phyloP scores from a whole-genome alignment of 2,329 filamentous ascomycete genomes.

The Pseudogymnoascus sp. region DNA sequence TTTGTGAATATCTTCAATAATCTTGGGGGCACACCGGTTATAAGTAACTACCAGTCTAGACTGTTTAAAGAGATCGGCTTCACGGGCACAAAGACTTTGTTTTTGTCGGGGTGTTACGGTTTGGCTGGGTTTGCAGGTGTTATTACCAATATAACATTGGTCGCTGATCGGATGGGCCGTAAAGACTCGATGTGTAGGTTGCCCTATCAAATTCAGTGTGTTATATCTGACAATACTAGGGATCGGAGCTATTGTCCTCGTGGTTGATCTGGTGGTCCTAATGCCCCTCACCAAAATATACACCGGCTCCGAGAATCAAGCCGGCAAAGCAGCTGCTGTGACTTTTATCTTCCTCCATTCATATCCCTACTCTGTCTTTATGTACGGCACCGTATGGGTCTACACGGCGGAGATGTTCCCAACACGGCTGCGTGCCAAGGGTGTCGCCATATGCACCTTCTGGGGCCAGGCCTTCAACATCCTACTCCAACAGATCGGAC shows the following conservation, averaged over 20 bases:
- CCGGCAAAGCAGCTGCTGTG: slow-evolving; percentile 13
- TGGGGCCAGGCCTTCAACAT: slow-evolving; percentile 11
- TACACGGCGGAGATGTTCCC: slow-evolving; percentile 65
- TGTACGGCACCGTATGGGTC: slow-evolving; percentile 31
- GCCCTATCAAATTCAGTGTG: background rate
- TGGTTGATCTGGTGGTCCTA: background rate
- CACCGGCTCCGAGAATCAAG: slow-evolving; percentile 10
- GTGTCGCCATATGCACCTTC: slow-evolving; percentile 12
- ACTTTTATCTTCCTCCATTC: slow-evolving; percentile 16
- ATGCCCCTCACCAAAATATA: slow-evolving; percentile 6
- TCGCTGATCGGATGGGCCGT: background rate
- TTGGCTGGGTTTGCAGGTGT: slow-evolving; percentile 13
- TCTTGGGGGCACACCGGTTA: slow-evolving; percentile 31
- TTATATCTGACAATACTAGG: background rate
- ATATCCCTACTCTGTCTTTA: slow-evolving; percentile 14
- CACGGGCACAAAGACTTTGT: slow-evolving; percentile 9
- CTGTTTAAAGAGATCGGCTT: slow-evolving; percentile 14
- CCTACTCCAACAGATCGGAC: slow-evolving; percentile 9
- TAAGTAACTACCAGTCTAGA: slow-evolving; percentile 26
- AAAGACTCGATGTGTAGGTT: slow-evolving; percentile 2
- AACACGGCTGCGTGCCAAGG: slow-evolving; percentile 45
- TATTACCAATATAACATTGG: slow-evolving; percentile 22
- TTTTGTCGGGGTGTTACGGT: slow-evolving; percentile 14
- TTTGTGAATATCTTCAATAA: slow-evolving; percentile 19
- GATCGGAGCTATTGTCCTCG: slow-evolving; percentile 2